Evolutionary conservation across 768 basidiomycete species (phyloP).

Genomic region (Kwoniella pini): DNA sequence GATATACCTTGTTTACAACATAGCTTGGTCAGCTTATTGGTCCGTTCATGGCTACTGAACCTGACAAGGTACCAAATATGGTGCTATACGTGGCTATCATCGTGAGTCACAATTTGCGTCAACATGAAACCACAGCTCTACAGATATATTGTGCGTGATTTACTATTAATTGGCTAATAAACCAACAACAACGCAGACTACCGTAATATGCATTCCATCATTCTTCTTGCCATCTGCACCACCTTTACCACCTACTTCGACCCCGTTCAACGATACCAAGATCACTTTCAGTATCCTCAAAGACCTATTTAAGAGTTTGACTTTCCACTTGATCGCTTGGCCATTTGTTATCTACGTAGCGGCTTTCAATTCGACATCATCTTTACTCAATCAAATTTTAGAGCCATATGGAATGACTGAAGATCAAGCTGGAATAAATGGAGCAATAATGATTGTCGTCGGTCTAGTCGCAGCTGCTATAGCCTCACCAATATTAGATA

Average conservation of each 20-base stretch:
- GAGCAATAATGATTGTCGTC: conserved; percentile 14
- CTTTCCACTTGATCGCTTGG: conserved; percentile 19
- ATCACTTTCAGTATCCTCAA: not conserved
- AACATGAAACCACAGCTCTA: not conserved
- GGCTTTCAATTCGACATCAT: conserved; percentile 20
- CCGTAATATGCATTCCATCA: conserved; percentile 8
- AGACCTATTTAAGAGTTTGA: not conserved
- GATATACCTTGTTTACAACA: not conserved
- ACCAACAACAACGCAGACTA: not conserved
- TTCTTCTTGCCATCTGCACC: conserved; percentile 8
- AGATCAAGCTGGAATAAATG: conserved; percentile 20
- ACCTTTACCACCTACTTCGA: conserved; percentile 11
- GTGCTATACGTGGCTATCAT: conserved; percentile 14
- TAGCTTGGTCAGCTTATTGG: conserved; percentile 17
- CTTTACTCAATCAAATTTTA: conserved; percentile 14
- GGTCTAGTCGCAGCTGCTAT: conserved; percentile 13
- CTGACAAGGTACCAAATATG: conserved; percentile 12
- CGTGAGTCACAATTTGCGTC: not conserved
- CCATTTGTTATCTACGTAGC: conserved; percentile 19
- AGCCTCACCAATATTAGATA: conserved; percentile 12
- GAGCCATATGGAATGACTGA: conserved; percentile 14
- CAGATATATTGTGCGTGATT: too few species aligned
- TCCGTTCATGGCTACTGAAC: conserved; percentile 8
- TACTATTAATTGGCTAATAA: not conserved
- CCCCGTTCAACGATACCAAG: conserved; percentile 3